phyloP scores from a whole-genome alignment of 2,329 filamentous ascomycete genomes.

The Calonectria multiphialidica region DNA sequence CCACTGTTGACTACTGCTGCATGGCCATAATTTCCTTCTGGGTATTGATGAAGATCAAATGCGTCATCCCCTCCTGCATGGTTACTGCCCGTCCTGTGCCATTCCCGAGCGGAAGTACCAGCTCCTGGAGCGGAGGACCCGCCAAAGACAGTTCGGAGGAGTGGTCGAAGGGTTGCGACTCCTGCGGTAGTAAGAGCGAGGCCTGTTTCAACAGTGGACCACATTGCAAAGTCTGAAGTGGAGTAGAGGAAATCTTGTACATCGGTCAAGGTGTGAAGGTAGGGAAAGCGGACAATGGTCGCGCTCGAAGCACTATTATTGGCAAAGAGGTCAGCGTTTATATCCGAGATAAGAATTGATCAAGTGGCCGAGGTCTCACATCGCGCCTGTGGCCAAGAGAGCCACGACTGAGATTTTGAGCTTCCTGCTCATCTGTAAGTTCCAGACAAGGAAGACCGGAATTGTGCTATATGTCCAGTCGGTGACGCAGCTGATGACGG shows the following conservation, averaged over 20 bases:
- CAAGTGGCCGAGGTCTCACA: neutral
- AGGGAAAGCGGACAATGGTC: neutral
- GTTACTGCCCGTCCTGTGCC: neutral
- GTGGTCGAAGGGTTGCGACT: neutral
- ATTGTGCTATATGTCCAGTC: neutral
- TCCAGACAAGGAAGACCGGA: neutral
- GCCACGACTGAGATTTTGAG: neutral
- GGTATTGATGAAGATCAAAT: neutral
- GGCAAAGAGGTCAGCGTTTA: neutral
- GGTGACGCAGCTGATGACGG: neutral
- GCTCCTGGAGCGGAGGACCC: neutral
- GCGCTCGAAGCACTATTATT: neutral
- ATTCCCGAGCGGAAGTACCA: neutral
- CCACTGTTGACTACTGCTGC: neutral
- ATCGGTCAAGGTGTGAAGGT: neutral
- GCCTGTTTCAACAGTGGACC: neutral
- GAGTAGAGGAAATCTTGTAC: neutral
- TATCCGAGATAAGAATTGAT: neutral
- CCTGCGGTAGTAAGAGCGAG: neutral
- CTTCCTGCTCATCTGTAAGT: neutral
- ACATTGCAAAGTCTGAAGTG: neutral
- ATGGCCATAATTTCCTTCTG: neutral
- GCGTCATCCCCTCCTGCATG: neutral
- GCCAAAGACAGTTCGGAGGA: neutral
- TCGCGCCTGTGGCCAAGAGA: neutral